Evolutionary conservation across 164 flowering plant species (phyloP), one percentile per base, ranked within the genome.

Genomic region (Magnolia kwangsiensis): DNA sequence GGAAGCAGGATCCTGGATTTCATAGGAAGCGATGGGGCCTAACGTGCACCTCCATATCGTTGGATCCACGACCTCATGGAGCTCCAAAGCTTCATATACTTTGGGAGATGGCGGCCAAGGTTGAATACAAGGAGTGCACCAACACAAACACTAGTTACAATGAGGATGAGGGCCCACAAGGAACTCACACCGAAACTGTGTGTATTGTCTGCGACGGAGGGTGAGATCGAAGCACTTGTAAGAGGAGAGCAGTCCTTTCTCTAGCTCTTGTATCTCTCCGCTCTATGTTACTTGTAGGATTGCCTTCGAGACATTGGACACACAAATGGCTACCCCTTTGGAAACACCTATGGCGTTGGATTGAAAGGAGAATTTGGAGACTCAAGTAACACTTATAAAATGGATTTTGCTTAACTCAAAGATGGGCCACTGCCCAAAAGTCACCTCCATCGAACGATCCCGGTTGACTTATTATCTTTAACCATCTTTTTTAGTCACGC

Each of bases 281-380:
- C 50, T 74, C 50, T 74, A 74, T 8, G 50, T 50, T 13, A 74
- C 70, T 10, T 68, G 74, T 31, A 78, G 23, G 19, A 78, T 24
- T 9, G 80, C 80, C 51, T 78, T 70, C 7, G 75, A 72, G 4
- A 78, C 37, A 64, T 78, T 74, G 0, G 77, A 7, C 8, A 27
- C 29, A 70, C 49, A 67, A 79, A 7, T 59, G 69, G 69, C 37
- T 78, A 79, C 14, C 78, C 78, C 59, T 79, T 75, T 37, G 81
- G 78, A 65, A 79, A 79, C n/a, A 51, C 81, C 81, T 75, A 18
- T 27, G 29, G 63, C 13, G 23, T 63, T 20, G 29, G 29, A 27
- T 27, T 27, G 29, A 27, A 27, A 27, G 29, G 29, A 27, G 1
- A 27, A 27, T 27, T 27, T 27, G 29, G 29, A 1, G 1, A 27